These are phyloP conservation scores for Cryptosporidium xiaoi DNA, from an alignment of 169 alveolate species.

Conservation along the genomic window DNA sequence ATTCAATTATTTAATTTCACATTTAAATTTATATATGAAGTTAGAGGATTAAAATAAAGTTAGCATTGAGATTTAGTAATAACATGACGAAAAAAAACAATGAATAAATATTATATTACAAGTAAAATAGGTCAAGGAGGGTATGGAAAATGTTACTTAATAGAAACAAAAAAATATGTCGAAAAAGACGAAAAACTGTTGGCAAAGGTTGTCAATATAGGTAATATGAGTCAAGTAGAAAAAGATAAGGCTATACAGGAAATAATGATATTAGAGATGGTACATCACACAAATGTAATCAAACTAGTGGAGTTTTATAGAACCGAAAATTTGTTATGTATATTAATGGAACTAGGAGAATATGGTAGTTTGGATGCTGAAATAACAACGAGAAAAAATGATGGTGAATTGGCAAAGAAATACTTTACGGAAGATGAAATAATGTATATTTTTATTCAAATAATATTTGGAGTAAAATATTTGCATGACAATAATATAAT, in stretches of 20 bases:
- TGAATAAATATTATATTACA: slow-evolving; percentile 42
- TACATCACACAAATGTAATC: slow-evolving; percentile 27
- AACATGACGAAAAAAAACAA: neutral
- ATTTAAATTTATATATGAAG: neutral
- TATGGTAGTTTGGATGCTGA: slow-evolving; percentile 54
- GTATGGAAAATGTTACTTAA: slow-evolving; percentile 58
- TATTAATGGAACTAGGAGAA: slow-evolving; percentile 65
- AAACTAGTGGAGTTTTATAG: slow-evolving; percentile 33
- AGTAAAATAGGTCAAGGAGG: slow-evolving; percentile 66
- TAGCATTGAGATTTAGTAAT: neutral
- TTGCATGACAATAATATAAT: slow-evolving; percentile 75
- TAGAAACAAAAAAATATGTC: slow-evolving; percentile 31
- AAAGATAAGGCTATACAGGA: slow-evolving; percentile 71
- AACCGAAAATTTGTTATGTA: slow-evolving; percentile 42
- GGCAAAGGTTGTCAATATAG: slow-evolving; percentile 74
- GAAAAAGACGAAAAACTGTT: neutral
- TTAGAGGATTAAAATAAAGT: no score
- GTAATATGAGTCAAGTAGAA: slow-evolving; percentile 71
- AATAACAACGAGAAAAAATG: slow-evolving; percentile 20
- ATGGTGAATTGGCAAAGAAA: neutral
- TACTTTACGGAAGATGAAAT: slow-evolving; percentile 62
- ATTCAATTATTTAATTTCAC: neutral
- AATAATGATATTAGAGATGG: slow-evolving; percentile 56
- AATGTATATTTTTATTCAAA: slow-evolving; percentile 45
- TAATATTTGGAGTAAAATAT: slow-evolving; percentile 64